Conservation (phyloP, 2,329 filamentous ascomycete genomes). For the Pseudocercospora crystallina region DNA sequence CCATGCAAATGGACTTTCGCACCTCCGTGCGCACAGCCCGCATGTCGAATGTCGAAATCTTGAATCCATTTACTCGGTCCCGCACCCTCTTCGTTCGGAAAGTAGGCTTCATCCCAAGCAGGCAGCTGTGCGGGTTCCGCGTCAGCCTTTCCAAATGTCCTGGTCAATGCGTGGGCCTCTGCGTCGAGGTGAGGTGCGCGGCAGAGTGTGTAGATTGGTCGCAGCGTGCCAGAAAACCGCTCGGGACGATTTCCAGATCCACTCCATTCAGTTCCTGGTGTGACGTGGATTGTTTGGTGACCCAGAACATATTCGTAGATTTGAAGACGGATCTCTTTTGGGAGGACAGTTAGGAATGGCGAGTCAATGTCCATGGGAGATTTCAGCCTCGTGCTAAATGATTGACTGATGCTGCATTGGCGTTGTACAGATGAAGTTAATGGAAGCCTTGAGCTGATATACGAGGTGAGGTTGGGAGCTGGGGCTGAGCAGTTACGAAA, state of each 20-base stretch:
- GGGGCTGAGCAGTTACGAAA: no score
- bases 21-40: neutral
- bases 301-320: neutral
- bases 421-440: no score
- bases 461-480: no score
- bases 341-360: neutral
- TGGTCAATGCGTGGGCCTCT: neutral
- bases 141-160: no score
- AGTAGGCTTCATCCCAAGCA: constrained; percentile 1
- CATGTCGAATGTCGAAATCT: neutral
- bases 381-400: no score
- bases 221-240: no score
- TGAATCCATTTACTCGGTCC: neutral
- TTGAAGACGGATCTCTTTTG: neutral
- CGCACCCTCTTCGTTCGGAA: neutral
- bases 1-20: neutral
- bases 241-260: no score
- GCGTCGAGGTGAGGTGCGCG: neutral
- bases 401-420: no score
- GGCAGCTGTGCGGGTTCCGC: neutral
- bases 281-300: neutral
- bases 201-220: neutral
- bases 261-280: neutral
- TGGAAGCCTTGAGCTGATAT: no score
- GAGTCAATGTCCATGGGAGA: neutral